Evolutionary conservation across 2,329 filamentous ascomycete species (phyloP), one percentile per base, ranked within the genome.

Genomic region (Cladosporium sphaerospermum): DNA sequence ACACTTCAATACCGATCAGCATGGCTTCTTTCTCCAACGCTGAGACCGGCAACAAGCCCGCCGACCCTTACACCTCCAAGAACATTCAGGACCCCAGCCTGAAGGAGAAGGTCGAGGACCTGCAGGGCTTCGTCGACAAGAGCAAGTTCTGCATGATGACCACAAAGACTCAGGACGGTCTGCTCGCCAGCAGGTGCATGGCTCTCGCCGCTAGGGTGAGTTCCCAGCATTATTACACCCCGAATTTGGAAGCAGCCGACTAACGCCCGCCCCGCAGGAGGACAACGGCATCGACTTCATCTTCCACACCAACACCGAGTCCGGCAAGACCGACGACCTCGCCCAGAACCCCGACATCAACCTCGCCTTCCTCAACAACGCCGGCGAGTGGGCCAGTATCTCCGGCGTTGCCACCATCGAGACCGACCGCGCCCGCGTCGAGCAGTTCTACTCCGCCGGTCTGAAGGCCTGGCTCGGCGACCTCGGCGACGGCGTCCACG

Each of bases 91-190:
- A 95, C 43, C 74, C 78, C 13, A 75, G 83, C 3, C 71, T 89
- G 33, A 80, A 87, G 61, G 80, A 88, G 58, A 95, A 95, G 75
- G 76, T 95, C 57, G 79, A 86, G 55, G 88, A 87, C 55, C 78
- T 95, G 37, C 75, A 78, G 62, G 73, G 76, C 11, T 95, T 95
- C 70, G 80, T 88, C 66, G 77, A 80, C 36, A 76, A 78, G 57
- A 80, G 78, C 75, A 95, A 95, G 73, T 95, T 89, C 67, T 88
- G 86, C 70, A 88, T 95, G 85, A 84, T 95, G 82, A 93, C 89
- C 8, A 95, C 90, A 18, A 78, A 84, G 46, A 83, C 85, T 45
- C 75, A 79, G 2, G 75, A 78, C 34, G 85, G 84, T 10, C 77
- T 83, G 46, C 75, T 96, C 11, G 83, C 86, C 4, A 91, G 86